A percentile compares a stretch with the other conserved stretches of the same genome.
These are phyloP conservation scores for Aspergillus ochraceus DNA, from an alignment of 2,329 filamentous ascomycete genomes.

Conservation along the genomic window DNA sequence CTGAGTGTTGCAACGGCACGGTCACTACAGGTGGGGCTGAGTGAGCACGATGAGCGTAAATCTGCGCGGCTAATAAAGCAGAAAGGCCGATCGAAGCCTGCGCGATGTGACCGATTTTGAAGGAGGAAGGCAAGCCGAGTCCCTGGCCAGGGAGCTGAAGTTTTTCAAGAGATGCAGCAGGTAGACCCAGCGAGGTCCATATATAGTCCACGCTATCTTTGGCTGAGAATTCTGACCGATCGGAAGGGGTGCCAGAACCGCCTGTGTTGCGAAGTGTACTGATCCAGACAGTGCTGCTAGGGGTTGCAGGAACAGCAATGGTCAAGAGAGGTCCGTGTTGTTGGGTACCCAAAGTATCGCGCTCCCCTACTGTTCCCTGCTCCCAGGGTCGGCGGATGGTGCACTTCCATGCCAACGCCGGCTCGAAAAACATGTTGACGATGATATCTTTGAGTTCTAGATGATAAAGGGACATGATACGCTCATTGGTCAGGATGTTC, in stretches of 20 bases:
- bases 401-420: constrained; percentile 50
- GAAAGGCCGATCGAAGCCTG: constrained; percentile 55
- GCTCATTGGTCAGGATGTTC: constrained; percentile 32
- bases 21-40: constrained; percentile 37
- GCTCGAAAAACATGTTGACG: constrained; percentile 43
- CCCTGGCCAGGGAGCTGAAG: constrained; percentile 15
- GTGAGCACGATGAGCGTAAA: constrained; percentile 40
- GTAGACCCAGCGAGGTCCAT: constrained; percentile 20
- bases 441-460: constrained; percentile 31
- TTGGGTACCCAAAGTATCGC: constrained; percentile 41
- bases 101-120: constrained; percentile 55
- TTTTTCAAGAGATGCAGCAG: constrained; percentile 15
- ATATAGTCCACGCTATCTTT: constrained; percentile 15
- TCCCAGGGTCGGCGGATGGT: constrained; percentile 42
- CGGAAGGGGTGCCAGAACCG: no score
- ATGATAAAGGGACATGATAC: constrained; percentile 29
- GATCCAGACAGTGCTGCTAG: no score
- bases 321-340: constrained; percentile 31
- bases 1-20: constrained; percentile 49
- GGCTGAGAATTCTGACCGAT: neutral
- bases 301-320: neutral
- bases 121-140: constrained; percentile 49
- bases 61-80: constrained; percentile 50
- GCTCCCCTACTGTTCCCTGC: constrained; percentile 39
- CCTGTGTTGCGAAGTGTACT: no score